These are phyloP conservation scores for Coemansia brasiliensis DNA, from an alignment of 192 early-diverging fungal species.

Conservation along the genomic window DNA sequence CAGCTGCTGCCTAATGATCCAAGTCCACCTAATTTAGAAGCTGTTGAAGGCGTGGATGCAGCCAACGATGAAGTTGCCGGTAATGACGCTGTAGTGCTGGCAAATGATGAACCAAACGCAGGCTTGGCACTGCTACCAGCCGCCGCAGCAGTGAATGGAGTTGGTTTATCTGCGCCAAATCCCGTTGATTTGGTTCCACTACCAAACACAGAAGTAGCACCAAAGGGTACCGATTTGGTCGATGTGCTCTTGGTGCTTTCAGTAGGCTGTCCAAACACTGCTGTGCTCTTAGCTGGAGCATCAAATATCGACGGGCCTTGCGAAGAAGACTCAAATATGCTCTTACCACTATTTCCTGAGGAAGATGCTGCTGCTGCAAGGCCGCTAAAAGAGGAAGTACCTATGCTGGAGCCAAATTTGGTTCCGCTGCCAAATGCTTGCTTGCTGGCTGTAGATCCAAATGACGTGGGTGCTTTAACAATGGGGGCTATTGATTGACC, in stretches of 20 bases:
- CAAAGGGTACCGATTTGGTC: background rate
- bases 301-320: conserved; percentile 30
- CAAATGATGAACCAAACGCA: background rate
- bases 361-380: background rate
- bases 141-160: background rate
- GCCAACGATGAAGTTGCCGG: background rate
- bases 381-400: conserved; percentile 11
- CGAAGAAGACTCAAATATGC: conserved; percentile 33
- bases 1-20: background rate
- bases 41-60: background rate
- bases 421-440: conserved; percentile 38
- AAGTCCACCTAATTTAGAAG: background rate
- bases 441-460: conserved; percentile 16
- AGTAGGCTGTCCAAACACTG: conserved; percentile 9
- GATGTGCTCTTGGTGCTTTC: conserved; percentile 1
- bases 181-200: no score
- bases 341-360: conserved; percentile 7
- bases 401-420: conserved; percentile 12
- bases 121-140: background rate
- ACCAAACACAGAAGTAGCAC: background rate
- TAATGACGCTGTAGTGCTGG: background rate
- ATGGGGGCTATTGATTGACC: conserved; percentile 13
- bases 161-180: background rate
- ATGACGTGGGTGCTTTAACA: conserved; percentile 20
- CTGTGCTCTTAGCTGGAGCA: conserved; percentile 10